Evolutionary conservation across 1,284 basidiomycete species (phyloP), one percentile per base, ranked within the genome.

Genomic region (Tetrapyrgos nigripes): DNA sequence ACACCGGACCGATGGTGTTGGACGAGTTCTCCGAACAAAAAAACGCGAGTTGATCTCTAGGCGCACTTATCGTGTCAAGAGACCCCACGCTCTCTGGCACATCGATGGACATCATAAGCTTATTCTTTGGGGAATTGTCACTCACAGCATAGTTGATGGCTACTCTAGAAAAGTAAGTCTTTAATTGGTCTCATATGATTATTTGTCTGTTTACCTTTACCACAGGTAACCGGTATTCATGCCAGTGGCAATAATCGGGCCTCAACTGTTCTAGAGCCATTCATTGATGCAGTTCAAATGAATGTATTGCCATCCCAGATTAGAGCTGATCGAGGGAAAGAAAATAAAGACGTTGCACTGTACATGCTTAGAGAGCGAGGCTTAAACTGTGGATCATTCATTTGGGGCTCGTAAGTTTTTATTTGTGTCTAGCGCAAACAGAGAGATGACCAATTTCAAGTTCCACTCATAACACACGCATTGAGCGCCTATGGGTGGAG

Each of bases 401-500:
- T 45, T 24, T 45, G 43, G 43, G 43, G 43, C 17, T 24, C 23
- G 29, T 52, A 10, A 24, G 27, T 37, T 21, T 9, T 35, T 52
- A 10, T 17, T 13, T 53, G 63, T 61, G 10, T 73, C 70, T 9
- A 73, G 73, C 10, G 67, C 65, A 50, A 82, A 81, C 61, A 75
- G 72, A 0, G 68, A 71, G 1, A 26, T 19, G 28, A 6, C 6
- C 4, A 3, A 23, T 3, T 45, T 9, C 23, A 4, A 37, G 50
- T 10, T 66, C 64, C 35, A 70, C 72, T n/a, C 67, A 65, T 60
- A 76, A 76, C 48, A 68, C 66, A 0, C 67, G 70, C 11, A 76
- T 78, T 26, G 73, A 77, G 46, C 49, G 64, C 0, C 43, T 78
- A 1, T 79, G 77, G 77, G 68, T 70, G 1, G 73, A 78, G 27